Evolutionary conservation across 139 green algal species (phyloP).

Genomic region (Auxenochlorella protothecoides): DNA sequence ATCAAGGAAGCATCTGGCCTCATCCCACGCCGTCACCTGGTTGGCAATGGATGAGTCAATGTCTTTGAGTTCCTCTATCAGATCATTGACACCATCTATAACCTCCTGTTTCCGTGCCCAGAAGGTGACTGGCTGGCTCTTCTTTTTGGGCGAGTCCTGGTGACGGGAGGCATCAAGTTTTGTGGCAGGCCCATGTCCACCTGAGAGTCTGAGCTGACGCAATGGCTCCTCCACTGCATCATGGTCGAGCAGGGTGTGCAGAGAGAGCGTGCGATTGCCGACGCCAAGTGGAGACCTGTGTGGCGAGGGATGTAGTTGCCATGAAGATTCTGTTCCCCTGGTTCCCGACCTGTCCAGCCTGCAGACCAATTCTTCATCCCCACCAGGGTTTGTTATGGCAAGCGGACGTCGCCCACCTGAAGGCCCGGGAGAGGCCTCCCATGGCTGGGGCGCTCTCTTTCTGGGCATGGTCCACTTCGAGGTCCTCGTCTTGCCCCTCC

Average conservation of each 20-base stretch:
- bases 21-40: conserved; percentile 8
- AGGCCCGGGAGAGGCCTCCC: conserved; percentile 16
- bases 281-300: neutral
- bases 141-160: neutral
- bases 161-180: too few species aligned
- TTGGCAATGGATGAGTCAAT: conserved; percentile 67
- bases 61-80: conserved; percentile 87
- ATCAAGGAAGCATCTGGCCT: neutral
- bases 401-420: conserved; percentile 10
- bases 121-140: neutral
- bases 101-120: conserved; percentile 61
- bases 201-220: too few species aligned
- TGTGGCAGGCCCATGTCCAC: too few species aligned
- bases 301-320: neutral
- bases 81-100: conserved; percentile 88
- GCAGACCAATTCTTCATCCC: too few species aligned
- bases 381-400: too few species aligned
- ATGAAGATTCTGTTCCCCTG: too few species aligned
- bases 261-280: conserved; percentile 32
- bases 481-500: conserved; percentile 23
- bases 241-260: conserved; percentile 72
- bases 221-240: conserved; percentile 36
- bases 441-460: neutral
- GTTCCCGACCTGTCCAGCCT: too few species aligned
- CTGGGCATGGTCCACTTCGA: neutral